phyloP scores from a whole-genome alignment of 2,329 filamentous ascomycete species.

The Ophiocordyceps camponoti-floridani region DNA sequence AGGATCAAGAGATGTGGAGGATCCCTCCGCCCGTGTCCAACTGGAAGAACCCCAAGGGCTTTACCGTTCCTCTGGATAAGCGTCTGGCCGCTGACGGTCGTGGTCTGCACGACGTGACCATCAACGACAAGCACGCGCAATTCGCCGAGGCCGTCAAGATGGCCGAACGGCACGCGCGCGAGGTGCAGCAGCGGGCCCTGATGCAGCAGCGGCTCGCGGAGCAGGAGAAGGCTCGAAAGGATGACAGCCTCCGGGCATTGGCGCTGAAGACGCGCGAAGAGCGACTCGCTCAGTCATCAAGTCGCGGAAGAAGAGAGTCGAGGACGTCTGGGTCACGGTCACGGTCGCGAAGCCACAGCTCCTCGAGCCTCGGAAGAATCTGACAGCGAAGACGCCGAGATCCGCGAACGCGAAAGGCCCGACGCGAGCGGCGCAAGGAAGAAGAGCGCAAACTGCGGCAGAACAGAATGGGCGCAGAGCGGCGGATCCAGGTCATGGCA shows the following conservation, averaged over 20 bases:
- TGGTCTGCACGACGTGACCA: constrained; percentile 79
- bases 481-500: constrained; percentile 80
- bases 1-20: constrained; percentile 94
- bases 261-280: constrained; percentile 88
- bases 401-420: constrained; percentile 58
- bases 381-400: constrained; percentile 47
- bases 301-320: constrained; percentile 21
- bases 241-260: constrained; percentile 73
- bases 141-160: constrained; percentile 90
- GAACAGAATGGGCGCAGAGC: constrained; percentile 87
- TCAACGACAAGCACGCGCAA: constrained; percentile 97
- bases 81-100: constrained; percentile 84
- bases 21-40: constrained; percentile 79
- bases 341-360: constrained; percentile 29
- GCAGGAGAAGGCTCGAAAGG: constrained; percentile 89
- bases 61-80: constrained; percentile 91
- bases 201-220: constrained; percentile 96
- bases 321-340: constrained; percentile 12
- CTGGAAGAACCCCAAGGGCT: constrained; percentile 99
- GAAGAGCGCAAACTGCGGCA: constrained; percentile 82
- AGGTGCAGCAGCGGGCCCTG: constrained; percentile 75
- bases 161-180: constrained; percentile 82
- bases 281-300: constrained; percentile 28
- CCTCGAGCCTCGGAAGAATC: constrained; percentile 22
- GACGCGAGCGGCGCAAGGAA: constrained; percentile 62